Conservation (phyloP, 352 stramenopile species). For the Phytophthora sp. region DNA sequence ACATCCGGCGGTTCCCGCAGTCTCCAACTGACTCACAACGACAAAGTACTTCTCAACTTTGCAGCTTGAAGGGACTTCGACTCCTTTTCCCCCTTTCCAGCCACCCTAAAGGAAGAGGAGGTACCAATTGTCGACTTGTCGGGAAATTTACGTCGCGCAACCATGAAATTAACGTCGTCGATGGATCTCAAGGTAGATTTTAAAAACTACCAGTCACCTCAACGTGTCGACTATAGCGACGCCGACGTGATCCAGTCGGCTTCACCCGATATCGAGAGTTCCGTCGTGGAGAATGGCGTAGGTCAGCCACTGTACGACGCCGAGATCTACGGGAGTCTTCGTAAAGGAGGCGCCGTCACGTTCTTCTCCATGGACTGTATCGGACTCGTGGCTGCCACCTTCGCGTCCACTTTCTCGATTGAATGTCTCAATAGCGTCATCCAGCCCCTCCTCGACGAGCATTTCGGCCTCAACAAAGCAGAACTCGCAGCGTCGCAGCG, state of each 20-base stretch:
- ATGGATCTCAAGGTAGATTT: conserved; percentile 31
- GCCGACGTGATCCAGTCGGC: neutral
- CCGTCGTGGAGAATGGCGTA: conserved; percentile 17
- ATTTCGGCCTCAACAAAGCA: conserved; percentile 31
- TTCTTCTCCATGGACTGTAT: conserved; percentile 48
- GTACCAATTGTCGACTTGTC: conserved; percentile 27
- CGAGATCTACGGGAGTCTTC: conserved; percentile 59
- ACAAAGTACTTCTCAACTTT: conserved; percentile 29
- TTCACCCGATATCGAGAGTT: conserved; percentile 18
- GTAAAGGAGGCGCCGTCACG: conserved; percentile 44
- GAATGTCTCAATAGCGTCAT: conserved; percentile 34
- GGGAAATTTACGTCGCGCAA: conserved; percentile 22
- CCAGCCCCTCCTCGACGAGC: conserved; percentile 37
- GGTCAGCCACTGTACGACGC: conserved; percentile 55
- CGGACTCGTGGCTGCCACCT: conserved; percentile 46
- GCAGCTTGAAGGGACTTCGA: conserved; percentile 8
- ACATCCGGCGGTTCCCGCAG: conserved; percentile 7
- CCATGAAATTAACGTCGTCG: conserved; percentile 20
- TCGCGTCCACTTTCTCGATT: conserved; percentile 46
- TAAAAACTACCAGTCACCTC: conserved; percentile 21
- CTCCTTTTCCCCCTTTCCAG: too few relatives aligned
- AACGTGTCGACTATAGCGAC: conserved; percentile 8
- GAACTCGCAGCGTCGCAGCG: conserved; percentile 36
- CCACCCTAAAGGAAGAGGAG: too few relatives aligned
- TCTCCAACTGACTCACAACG: neutral